These are phyloP conservation scores for Phialophora macrospora DNA, from an alignment of 2,329 filamentous ascomycete genomes.

Conservation along the genomic window DNA sequence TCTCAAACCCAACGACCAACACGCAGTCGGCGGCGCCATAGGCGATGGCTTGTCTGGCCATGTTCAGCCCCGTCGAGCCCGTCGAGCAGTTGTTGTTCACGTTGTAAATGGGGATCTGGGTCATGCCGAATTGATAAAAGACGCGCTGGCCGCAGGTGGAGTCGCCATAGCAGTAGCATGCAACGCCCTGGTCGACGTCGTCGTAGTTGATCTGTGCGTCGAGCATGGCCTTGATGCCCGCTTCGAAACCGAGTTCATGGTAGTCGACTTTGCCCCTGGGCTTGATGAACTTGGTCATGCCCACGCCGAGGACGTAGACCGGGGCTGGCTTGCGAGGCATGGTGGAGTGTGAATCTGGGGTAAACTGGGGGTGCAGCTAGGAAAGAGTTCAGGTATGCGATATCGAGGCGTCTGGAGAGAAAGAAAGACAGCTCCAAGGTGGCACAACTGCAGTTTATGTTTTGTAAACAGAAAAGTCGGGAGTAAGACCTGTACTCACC, in stretches of 20 bases:
- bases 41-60: constrained; percentile 79
- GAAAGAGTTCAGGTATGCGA: no score
- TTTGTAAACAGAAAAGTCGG: background rate
- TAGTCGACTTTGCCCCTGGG: constrained; percentile 44
- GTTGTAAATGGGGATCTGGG: constrained; percentile 93
- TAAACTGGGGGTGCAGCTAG: background rate
- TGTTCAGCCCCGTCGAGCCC: constrained; percentile 85
- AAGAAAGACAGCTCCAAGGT: background rate
- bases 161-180: constrained; percentile 98
- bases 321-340: constrained; percentile 61
- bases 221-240: constrained; percentile 50
- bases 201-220: constrained; percentile 94
- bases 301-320: constrained; percentile 91
- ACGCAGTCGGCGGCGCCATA: constrained; percentile 85
- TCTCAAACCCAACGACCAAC: constrained; percentile 93
- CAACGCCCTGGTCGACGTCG: constrained; percentile 90
- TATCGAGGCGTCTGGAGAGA: background rate
- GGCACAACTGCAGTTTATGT: background rate
- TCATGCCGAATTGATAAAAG: constrained; percentile 99
- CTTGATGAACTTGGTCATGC: constrained; percentile 96
- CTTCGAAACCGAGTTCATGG: constrained; percentile 44
- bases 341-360: constrained; percentile 41
- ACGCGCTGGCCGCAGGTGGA: constrained; percentile 93
- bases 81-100: constrained; percentile 99
- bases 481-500: no score